Percentiles rank a stretch among this genome's conserved stretches.
Evolutionary conservation across 129 eudicot genomes (phyloP).

Genomic region (Smallanthus sonchifolius): DNA sequence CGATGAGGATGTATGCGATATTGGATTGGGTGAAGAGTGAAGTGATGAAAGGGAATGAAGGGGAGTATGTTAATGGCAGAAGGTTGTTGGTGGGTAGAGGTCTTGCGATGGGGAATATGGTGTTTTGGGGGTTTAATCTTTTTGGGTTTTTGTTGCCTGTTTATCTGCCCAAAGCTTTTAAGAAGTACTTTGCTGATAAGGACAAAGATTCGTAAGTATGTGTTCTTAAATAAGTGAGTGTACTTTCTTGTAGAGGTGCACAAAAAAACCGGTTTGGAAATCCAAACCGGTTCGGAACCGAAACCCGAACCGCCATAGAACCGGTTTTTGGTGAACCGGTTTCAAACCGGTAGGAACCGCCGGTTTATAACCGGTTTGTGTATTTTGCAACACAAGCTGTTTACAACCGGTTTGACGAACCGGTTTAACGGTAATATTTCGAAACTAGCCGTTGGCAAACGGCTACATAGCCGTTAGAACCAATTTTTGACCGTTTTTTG

Average conservation of each 20-base stretch:
- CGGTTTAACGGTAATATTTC: too few relatives aligned
- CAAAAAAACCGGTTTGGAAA: too few relatives aligned
- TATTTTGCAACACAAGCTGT: too few relatives aligned
- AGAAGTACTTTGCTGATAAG: constrained; percentile 12
- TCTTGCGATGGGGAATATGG: constrained; percentile 59
- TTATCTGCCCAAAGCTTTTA: constrained; percentile 65
- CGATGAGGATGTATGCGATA: constrained; percentile 53
- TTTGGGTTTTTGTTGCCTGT: constrained; percentile 87
- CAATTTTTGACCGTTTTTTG: too few relatives aligned
- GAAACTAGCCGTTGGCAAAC: too few relatives aligned
- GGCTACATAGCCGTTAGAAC: too few relatives aligned
- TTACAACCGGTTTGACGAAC: too few relatives aligned
- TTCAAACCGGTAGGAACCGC: too few relatives aligned
- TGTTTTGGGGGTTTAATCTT: constrained; percentile 76
- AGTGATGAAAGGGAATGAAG: constrained; percentile 27
- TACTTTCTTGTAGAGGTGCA: not conserved
- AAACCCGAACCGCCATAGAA: too few relatives aligned
- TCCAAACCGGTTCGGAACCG: too few relatives aligned
- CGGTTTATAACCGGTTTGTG: too few relatives aligned
- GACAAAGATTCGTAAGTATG: not conserved
- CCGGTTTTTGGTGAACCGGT: too few relatives aligned
- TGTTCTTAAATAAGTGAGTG: not conserved
- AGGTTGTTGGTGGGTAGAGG: constrained; percentile 52
- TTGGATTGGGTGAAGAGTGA: constrained; percentile 71
- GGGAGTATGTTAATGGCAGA: constrained; percentile 20